A percentile compares a stretch with the other conserved stretches of the same genome.
Conservation (phyloP, 2,329 filamentous ascomycete genomes). For the Colletotrichum graminicola region DNA sequence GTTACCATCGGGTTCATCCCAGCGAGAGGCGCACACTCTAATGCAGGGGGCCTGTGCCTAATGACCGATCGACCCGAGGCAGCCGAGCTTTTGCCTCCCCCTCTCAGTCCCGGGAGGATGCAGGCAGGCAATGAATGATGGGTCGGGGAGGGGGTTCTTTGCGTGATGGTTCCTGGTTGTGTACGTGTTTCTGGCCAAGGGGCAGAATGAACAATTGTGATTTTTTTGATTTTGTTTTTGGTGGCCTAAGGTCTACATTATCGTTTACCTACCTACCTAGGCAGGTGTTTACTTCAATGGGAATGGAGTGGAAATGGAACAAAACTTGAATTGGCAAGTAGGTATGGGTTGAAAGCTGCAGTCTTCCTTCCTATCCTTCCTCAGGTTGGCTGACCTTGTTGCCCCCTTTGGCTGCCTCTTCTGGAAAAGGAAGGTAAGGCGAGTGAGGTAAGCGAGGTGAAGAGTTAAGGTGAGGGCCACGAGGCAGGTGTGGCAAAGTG, state of each 20-base stretch:
- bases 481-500: conserved; percentile 10
- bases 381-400: neutral
- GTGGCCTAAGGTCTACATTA: neutral
- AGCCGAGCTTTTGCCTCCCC: conserved; percentile 1
- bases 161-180: neutral
- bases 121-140: no score
- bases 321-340: neutral
- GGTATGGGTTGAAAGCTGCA: neutral
- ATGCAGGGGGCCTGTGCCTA: conserved; percentile 37
- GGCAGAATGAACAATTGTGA: neutral
- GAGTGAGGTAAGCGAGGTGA: conserved; percentile 13
- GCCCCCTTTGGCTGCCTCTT: conserved; percentile 16
- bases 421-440: conserved; percentile 8
- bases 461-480: neutral
- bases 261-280: neutral
- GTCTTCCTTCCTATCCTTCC: conserved; percentile 6
- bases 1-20: conserved; percentile 30
- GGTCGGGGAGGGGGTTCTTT: neutral
- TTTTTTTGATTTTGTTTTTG: no score
- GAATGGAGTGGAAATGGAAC: neutral
- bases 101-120: neutral
- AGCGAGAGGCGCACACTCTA: conserved; percentile 26
- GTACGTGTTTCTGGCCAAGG: neutral
- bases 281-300: no score
- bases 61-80: conserved; percentile 28